Percentiles rank a stretch among this genome's conserved stretches.
phyloP scores from a whole-genome alignment of 2,329 filamentous ascomycete genomes.

The Pseudocercospora cruenta region DNA sequence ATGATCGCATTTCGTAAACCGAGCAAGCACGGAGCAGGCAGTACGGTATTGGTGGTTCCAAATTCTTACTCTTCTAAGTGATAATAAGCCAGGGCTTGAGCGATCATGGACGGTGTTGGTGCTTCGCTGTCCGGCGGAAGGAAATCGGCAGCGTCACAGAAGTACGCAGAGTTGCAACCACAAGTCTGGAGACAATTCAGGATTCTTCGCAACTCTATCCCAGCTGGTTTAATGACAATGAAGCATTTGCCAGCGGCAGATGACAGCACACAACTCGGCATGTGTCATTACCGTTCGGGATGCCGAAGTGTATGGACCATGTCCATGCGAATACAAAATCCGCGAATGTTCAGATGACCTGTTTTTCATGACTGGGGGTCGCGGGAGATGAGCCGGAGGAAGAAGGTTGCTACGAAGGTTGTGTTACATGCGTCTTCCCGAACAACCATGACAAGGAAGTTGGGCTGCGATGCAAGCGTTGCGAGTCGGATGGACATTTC shows the following conservation, averaged over 20 bases:
- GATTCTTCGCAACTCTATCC: background rate
- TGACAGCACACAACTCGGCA: background rate
- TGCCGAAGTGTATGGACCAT: background rate
- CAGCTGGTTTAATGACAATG: background rate
- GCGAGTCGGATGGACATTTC: background rate
- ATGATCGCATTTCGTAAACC: background rate
- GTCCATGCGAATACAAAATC: background rate
- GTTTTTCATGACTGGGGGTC: background rate
- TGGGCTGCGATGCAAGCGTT: conserved; percentile 4
- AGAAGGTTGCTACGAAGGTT: background rate
- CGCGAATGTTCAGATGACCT: background rate
- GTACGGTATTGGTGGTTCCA: background rate
- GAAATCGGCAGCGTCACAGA: background rate
- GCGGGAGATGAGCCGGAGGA: conserved; percentile 1
- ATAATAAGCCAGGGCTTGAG: background rate
- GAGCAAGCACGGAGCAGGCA: background rate
- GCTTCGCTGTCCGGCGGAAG: background rate
- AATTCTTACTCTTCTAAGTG: background rate
- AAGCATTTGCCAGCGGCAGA: background rate
- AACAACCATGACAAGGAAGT: conserved; percentile 3
- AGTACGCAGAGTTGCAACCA: too few species aligned
- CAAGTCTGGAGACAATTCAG: too few species aligned
- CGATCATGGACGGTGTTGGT: background rate
- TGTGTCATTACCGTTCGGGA: background rate
- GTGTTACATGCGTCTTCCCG: background rate